Base-by-base conservation (phyloP, 2,329 filamentous ascomycete genomes). In the Ceratocystis lukuohia region DNA sequence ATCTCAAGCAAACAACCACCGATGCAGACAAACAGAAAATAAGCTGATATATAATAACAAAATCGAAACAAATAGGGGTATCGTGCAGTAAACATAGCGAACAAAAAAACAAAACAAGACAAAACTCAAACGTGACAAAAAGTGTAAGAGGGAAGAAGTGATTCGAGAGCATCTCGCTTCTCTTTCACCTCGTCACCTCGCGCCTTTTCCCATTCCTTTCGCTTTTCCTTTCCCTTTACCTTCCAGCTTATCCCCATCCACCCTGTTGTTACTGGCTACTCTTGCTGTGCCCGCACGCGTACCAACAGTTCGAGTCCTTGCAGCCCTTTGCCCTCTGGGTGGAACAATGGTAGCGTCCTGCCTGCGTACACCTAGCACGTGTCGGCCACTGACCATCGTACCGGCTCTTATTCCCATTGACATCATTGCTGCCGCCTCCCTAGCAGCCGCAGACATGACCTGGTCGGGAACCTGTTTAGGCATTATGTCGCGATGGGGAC, bases 41-140 rank as follows among this genome's bases (percentile, higher is more conserved):
- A 59, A 59, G 56, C 28, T 12, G 30, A 59, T 57, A 56, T 44
- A 20, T 25, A 64, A 44, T 62, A 62, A 62, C 37, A 46, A 22
- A n/a, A 62, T 59, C 3, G 30, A 59, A 64, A 57, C 50, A 65
- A 45, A 65, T 15, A 50, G 44, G 63, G 25, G 22, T 61, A 53
- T 20, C n/a, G 48, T 59, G 56, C n/a, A 50, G 25, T 61, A 50
- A 45, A n/a, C 37, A 57, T n/a, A 12, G 61, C 64, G 17, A 61
- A 15, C 61, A 63, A 46, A 62, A 15, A 15, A 61, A 44, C 22
- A 22, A 44, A 44, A 4, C 3, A 62, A 62, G 12, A 1, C 6
- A 46, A 22, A 33, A 33, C 12, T 7, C 53, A 2, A 57, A 33
- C 53, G 12, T 53, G 25, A 17, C 53, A 57, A 57, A 30, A 20